These are phyloP conservation scores for Arachis hypogaea DNA, from an alignment of 306 rosid genomes.

Conservation along the genomic window DNA sequence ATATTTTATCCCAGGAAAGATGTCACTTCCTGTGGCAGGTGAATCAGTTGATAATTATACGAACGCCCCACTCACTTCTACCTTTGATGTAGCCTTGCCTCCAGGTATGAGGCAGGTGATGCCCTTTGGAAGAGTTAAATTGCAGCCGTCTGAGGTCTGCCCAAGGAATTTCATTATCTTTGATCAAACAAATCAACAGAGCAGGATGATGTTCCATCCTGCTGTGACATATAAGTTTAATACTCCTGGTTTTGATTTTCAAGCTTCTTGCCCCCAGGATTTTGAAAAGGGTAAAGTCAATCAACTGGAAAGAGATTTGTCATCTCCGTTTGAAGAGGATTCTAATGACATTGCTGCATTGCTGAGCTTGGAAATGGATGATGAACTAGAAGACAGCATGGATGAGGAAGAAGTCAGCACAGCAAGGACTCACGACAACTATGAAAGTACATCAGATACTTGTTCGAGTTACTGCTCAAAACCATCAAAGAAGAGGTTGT, in stretches of 20 bases:
- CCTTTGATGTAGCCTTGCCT: conserved; percentile 58
- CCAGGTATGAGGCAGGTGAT: conserved; percentile 56
- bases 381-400: conserved; percentile 64
- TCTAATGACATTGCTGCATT: conserved; percentile 82
- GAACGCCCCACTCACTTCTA: conserved; percentile 67
- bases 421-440: conserved; percentile 69
- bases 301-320: conserved; percentile 53
- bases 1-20: conserved; percentile 59
- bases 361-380: conserved; percentile 81
- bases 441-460: conserved; percentile 62
- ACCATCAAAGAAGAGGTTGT: conserved; percentile 54
- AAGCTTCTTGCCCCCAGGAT: conserved; percentile 52
- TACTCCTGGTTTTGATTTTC: conserved; percentile 56
- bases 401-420: conserved; percentile 93
- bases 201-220: conserved; percentile 85
- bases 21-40: conserved; percentile 53
- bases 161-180: conserved; percentile 86
- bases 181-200: conserved; percentile 80
- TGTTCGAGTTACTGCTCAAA: conserved; percentile 66
- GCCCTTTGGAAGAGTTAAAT: conserved; percentile 69
- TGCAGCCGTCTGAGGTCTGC: conserved; percentile 84
- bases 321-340: conserved; percentile 74
- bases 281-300: conserved; percentile 45
- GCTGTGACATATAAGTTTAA: conserved; percentile 66
- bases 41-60: conserved; percentile 56